Base-by-base conservation (phyloP, 805 yeast species). In the Blastobotrys chiropterorum region DNA sequence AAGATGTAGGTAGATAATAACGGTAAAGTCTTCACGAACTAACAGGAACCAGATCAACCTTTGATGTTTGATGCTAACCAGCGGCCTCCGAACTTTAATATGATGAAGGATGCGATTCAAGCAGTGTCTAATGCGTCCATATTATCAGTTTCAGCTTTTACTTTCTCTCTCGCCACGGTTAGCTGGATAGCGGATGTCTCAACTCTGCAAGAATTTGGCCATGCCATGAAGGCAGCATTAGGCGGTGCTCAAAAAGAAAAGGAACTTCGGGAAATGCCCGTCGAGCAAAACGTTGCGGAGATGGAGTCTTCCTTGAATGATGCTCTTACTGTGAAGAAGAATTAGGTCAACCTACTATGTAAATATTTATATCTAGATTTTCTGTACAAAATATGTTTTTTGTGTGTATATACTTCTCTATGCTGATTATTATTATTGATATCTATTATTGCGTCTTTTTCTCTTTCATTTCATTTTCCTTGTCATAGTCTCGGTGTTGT, bases 91-190 rank as follows among this genome's bases (percentile, higher is more conserved):
- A 74, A 81, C n/a, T 85, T 83, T 62, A 83, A 86, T 30, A 82
- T 86, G 64, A 81, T 86, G 55, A 79, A 81, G 50, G 96, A 90
- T 65, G 96, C 96, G 1, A 79, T 88, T 34, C 81, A 82, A 41
- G 97, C 97, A 0, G 88, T 90, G 2, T 80, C 84, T 0, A 83
- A 86, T 41, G 95, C 96, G 1, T 80, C 96, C 0, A 68, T 85
- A 46, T 70, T 90, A 15, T 86, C 96, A 2, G 76, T 82, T 0
- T 77, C 89, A 0, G 79, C 88, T 0, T 77, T 85, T 59, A 78
- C 87, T 1, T 86, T 87, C 88, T 68, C 80, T 3, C 72, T 82
- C 1, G 78, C 86, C 40, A 95, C 95, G 1, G 73, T 81, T 2
- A 82, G 88, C 61, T 90, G 96, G 96, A 73, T 82, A 41, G 74